Evolutionary conservation across 1,284 basidiomycete species (phyloP).

Genomic region (Naganishia albida): DNA sequence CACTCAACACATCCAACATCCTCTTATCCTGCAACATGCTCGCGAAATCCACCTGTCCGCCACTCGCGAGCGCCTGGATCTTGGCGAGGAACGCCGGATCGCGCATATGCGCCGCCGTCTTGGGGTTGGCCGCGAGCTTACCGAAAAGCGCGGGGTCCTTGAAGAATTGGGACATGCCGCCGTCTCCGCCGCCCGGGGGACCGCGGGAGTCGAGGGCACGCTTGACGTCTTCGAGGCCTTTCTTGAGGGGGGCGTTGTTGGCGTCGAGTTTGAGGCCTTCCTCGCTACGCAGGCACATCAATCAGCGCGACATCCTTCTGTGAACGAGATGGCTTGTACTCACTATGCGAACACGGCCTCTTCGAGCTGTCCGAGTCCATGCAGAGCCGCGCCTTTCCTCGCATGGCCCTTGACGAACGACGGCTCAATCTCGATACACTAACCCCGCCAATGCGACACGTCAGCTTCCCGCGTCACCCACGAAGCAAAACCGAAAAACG

Average conservation of each 20-base stretch:
- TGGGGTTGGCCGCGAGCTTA: slow-evolving; percentile 83
- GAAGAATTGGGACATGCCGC: slow-evolving; percentile 73
- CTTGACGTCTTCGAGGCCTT: slow-evolving; percentile 82
- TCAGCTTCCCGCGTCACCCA: no score
- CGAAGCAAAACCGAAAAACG: slow-evolving; percentile 37
- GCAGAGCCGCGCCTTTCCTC: slow-evolving; percentile 91
- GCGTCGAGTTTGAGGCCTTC: slow-evolving; percentile 74
- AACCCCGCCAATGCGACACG: no score
- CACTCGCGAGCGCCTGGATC: slow-evolving; percentile 53
- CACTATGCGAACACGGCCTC: slow-evolving; percentile 68
- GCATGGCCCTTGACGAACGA: slow-evolving; percentile 89
- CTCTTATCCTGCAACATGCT: slow-evolving; percentile 71
- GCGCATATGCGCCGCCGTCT: slow-evolving; percentile 76
- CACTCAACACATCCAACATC: slow-evolving; percentile 88
- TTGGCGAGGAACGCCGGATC: slow-evolving; percentile 78
- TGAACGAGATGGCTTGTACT: not conserved
- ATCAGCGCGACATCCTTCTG: slow-evolving; percentile 57
- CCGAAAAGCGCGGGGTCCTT: slow-evolving; percentile 76
- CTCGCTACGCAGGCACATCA: slow-evolving; percentile 58
- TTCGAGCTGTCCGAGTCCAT: slow-evolving; percentile 74
- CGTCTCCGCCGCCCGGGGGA: slow-evolving; percentile 53
- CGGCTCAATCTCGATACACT: slow-evolving; percentile 71
- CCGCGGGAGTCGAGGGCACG: slow-evolving; percentile 60
- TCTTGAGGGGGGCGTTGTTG: slow-evolving; percentile 75
- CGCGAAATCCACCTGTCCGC: slow-evolving; percentile 49